Evolutionary conservation across 192 early-diverging fungal genomes (phyloP).

Genomic region (Rhizophagus prolifer): DNA sequence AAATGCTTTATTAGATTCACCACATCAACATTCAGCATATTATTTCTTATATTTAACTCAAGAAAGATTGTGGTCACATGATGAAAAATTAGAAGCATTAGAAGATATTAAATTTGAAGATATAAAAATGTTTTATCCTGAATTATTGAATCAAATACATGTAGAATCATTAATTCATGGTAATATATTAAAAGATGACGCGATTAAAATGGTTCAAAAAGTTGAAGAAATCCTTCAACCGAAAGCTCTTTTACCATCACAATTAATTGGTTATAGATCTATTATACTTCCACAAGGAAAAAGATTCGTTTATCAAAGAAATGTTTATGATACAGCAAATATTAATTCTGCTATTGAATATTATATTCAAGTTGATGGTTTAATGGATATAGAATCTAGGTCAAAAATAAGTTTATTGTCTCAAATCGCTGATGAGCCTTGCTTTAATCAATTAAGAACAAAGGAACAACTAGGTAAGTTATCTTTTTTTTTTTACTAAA

Average conservation of each 20-base stretch:
- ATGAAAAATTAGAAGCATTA: slow-evolving; percentile 69
- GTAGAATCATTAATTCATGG: slow-evolving; percentile 82
- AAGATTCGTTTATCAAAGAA: slow-evolving; percentile 37
- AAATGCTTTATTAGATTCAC: slow-evolving; percentile 69
- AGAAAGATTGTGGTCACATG: slow-evolving; percentile 67
- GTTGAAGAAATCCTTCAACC: slow-evolving; percentile 53
- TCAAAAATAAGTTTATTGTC: slow-evolving; percentile 58
- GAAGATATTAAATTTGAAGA: slow-evolving; percentile 59
- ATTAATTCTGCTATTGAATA: slow-evolving; percentile 84
- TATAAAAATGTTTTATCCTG: slow-evolving; percentile 62
- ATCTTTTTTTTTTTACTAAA: not conserved
- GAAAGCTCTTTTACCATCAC: slow-evolving; percentile 50
- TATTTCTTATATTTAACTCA: slow-evolving; percentile 63
- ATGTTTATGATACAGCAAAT: slow-evolving; percentile 65
- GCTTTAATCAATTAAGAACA: slow-evolving; percentile 87
- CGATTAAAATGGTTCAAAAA: slow-evolving; percentile 51
- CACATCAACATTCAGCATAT: slow-evolving; percentile 66
- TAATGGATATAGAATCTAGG: slow-evolving; percentile 52
- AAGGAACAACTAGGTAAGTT: slow-evolving; percentile 61
- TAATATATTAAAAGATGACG: slow-evolving; percentile 62
- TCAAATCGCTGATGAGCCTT: slow-evolving; percentile 82
- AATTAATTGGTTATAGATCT: slow-evolving; percentile 38
- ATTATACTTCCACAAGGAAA: slow-evolving; percentile 39
- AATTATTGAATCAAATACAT: slow-evolving; percentile 60
- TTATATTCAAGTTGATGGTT: slow-evolving; percentile 66